Evolutionary conservation across 2,329 filamentous ascomycete species (phyloP), one percentile per base, ranked within the genome.

Genomic region (Zasmidium cellare): DNA sequence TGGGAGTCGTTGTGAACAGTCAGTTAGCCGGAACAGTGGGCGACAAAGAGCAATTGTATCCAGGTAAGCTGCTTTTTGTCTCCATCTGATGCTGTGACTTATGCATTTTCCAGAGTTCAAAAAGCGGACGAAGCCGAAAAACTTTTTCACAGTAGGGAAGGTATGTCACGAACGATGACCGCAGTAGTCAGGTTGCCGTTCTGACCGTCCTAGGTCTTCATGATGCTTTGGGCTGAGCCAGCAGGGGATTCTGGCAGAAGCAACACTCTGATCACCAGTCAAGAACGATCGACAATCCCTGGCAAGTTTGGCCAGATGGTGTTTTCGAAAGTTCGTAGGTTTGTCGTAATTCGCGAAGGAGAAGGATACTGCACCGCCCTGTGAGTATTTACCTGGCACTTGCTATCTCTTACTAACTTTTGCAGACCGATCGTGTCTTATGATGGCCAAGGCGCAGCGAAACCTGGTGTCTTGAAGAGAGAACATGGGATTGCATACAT

Each of bases 401-500:
- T 3, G 5, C 3, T 23, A 35, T 9, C 12, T 3, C 25, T 28
- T 24, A 31, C 19, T 20, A 22, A 31, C 19, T 9, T 19, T 6
- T 3, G 24, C 9, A 50, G 47, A 5, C 65, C 68, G 1, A 66
- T 71, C 35, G 46, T 55, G 3, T 69, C 64, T 1, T 71, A 71
- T 45, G 55, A 54, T 14, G 22, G 46, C 9, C 62, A 55, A 46
- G 69, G 67, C 5, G 65, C 69, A 0, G 31, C 48, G 1, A 68
- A 66, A 44, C 35, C 1, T 1, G 52, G 57, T 0, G 53, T 65
- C 1, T 58, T 22, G 3, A 66, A 66, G 25, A 54, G 55, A 3
- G 67, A 72, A 3, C 68, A 72, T 46, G 60, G 55, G 11, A 62
- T 72, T 38, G 68, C 69, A 11, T 62, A 67, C 38, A 68, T 68